A percentile compares a stretch with the other conserved stretches of the same genome.
phyloP scores from a whole-genome alignment of 352 stramenopile species.

The Phytophthora rubi region DNA sequence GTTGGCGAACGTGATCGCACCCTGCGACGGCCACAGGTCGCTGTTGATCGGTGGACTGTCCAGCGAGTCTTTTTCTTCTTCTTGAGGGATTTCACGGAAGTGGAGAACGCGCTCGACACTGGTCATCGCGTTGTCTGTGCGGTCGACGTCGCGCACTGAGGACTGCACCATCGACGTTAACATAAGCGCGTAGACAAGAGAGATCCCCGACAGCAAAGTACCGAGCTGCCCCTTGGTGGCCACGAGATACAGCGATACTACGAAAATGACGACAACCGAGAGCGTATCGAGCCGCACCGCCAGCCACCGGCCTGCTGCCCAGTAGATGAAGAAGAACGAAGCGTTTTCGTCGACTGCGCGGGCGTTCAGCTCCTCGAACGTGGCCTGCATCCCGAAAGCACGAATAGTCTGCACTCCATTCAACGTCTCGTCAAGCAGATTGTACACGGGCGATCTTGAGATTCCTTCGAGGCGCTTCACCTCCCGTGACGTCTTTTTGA shows the following conservation, averaged over 20 bases:
- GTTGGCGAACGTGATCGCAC: constrained; percentile 38
- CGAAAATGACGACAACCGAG: constrained; percentile 86
- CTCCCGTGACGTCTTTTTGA: constrained; percentile 82
- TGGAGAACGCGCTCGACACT: constrained; percentile 42
- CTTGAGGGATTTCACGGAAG: constrained; percentile 32
- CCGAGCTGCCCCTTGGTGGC: constrained; percentile 47
- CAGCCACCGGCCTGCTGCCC: constrained; percentile 86
- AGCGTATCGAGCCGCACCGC: constrained; percentile 89
- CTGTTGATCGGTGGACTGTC: constrained; percentile 4
- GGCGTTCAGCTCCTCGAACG: constrained; percentile 50
- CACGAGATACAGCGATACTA: constrained; percentile 89
- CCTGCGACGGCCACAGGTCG: constrained; percentile 33
- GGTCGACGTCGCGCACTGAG: constrained; percentile 29
- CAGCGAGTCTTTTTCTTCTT: constrained; percentile 20
- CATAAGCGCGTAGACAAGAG: constrained; percentile 44
- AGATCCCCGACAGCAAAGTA: constrained; percentile 33
- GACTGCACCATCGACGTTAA: constrained; percentile 55
- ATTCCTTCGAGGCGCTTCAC: constrained; percentile 95
- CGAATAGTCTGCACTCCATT: constrained; percentile 89
- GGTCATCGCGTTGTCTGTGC: constrained; percentile 47
- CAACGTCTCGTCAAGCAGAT: constrained; percentile 92
- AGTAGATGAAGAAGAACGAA: constrained; percentile 53
- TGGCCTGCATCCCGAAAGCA: constrained; percentile 57
- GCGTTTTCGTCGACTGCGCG: constrained; percentile 46
- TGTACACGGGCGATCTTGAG: constrained; percentile 91